These are phyloP conservation scores for Cladosporium phlei DNA, from an alignment of 2,329 filamentous ascomycete species.

Conservation along the genomic window DNA sequence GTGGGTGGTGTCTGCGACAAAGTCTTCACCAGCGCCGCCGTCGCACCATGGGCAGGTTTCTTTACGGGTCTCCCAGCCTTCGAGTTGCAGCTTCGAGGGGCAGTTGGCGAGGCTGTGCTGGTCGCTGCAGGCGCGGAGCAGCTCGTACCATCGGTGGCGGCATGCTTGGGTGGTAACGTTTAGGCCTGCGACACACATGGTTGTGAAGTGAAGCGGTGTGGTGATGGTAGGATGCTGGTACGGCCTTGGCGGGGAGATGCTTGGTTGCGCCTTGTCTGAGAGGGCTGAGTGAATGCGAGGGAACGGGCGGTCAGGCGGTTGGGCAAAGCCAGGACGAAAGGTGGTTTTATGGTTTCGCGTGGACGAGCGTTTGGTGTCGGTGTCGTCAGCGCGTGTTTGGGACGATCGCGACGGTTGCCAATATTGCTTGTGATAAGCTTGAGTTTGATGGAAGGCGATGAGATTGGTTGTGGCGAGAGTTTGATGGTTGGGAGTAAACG, in stretches of 20 bases:
- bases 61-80: slow-evolving; percentile 47
- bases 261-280: neutral
- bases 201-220: slow-evolving; percentile 12
- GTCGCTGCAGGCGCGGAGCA: slow-evolving; percentile 40
- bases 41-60: slow-evolving; percentile 46
- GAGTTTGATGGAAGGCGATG: neutral
- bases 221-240: neutral
- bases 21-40: slow-evolving; percentile 18
- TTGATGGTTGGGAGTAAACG: slow-evolving; percentile 2
- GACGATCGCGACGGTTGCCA: slow-evolving; percentile 7
- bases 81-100: slow-evolving; percentile 40
- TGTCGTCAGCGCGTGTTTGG: slow-evolving; percentile 5
- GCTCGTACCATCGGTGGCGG: slow-evolving; percentile 48
- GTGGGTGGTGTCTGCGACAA: slow-evolving; percentile 41
- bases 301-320: slow-evolving; percentile 1
- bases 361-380: neutral
- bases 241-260: neutral
- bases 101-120: slow-evolving; percentile 45
- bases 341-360: slow-evolving; percentile 2
- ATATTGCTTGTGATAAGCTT: slow-evolving; percentile 14
- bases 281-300: slow-evolving; percentile 3
- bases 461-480: slow-evolving; percentile 4
- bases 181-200: slow-evolving; percentile 48
- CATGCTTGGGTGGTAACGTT: slow-evolving; percentile 45
- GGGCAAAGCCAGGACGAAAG: slow-evolving; percentile 2